phyloP scores from a whole-genome alignment of 2,329 filamentous ascomycete species.

The Fusarium robinianum region DNA sequence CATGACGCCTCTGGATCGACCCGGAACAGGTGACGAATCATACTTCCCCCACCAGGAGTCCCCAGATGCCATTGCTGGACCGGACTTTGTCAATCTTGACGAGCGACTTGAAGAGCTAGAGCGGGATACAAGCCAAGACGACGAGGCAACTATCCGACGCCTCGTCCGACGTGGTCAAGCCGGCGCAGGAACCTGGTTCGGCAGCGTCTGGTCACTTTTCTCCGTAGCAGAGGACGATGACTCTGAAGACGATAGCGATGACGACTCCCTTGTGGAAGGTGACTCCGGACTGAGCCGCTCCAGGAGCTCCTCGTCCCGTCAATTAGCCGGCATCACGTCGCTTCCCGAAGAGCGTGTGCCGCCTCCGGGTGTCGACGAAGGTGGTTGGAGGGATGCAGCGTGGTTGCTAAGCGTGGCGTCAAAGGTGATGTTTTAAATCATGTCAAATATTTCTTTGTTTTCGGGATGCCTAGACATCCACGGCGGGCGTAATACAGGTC shows the following conservation, averaged over 20 bases:
- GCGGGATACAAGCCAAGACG: constrained; percentile 55
- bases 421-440: constrained; percentile 59
- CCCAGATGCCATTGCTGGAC: constrained; percentile 52
- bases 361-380: constrained; percentile 56
- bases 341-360: constrained; percentile 53
- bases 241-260: constrained; percentile 48
- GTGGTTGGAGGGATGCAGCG: constrained; percentile 68
- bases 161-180: constrained; percentile 59
- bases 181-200: constrained; percentile 62
- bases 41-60: constrained; percentile 30
- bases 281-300: constrained; percentile 38
- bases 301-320: constrained; percentile 41
- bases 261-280: constrained; percentile 37
- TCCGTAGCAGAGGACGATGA: constrained; percentile 64
- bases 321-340: constrained; percentile 48
- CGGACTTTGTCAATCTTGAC: constrained; percentile 67
- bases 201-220: constrained; percentile 64
- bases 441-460: background rate
- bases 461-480: too few species aligned
- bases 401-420: constrained; percentile 69
- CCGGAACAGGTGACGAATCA: constrained; percentile 32
- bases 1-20: constrained; percentile 50
- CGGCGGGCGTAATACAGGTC: too few species aligned
- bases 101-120: constrained; percentile 62
- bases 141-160: constrained; percentile 62